Evolutionary conservation across 2,329 filamentous ascomycete genomes (phyloP), one percentile per base, ranked within the genome.

Genomic region (Penicillium glabrum): DNA sequence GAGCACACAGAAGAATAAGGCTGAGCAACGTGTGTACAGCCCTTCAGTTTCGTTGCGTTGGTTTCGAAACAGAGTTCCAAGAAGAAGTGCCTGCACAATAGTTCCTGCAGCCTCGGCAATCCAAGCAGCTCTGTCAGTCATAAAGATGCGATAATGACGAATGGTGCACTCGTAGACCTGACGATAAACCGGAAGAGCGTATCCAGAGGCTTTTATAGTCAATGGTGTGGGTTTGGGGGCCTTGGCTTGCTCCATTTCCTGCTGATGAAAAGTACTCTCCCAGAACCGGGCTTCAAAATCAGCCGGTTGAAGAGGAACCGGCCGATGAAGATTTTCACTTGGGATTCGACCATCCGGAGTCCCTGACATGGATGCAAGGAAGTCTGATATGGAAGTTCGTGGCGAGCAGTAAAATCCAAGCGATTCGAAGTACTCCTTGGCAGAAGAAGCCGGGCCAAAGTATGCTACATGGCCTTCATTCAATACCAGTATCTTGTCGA

Each of bases 401-500:
- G 88, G 88, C 37, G 88, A 87, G 5, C 87, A 83, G 2, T 85
- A 77, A 67, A 91, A 93, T 0, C 89, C 89, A 1, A 93, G 81
- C 1, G 19, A n/a, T 16, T 46, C 47, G 11, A 61, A 58, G 47
- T 56, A 61, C 13, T 43, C 83, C 77, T 69, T 92, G 1, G 89
- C 89, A 56, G 88, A 82, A 1, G 79, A 73, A 0, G 83, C 77
- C 0, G 86, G 86, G 1, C 89, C 89, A 57, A 89, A 90, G 75
- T 85, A 92, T 37, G 89, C 87, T 69, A 90, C 85, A 37, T 82
- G 83, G 1, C 89, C 89, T 33, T 83, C 82, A 59, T 91, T 88
- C 54, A 93, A 88, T 41, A 91, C 87, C 69, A 93, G 76, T 16
- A 93, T 89, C 74, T 93, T 93, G 78, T 93, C 89, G 58, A 92